Evolutionary conservation across 805 yeast species (phyloP).

Genomic region (Myxozyma nipponensis): DNA sequence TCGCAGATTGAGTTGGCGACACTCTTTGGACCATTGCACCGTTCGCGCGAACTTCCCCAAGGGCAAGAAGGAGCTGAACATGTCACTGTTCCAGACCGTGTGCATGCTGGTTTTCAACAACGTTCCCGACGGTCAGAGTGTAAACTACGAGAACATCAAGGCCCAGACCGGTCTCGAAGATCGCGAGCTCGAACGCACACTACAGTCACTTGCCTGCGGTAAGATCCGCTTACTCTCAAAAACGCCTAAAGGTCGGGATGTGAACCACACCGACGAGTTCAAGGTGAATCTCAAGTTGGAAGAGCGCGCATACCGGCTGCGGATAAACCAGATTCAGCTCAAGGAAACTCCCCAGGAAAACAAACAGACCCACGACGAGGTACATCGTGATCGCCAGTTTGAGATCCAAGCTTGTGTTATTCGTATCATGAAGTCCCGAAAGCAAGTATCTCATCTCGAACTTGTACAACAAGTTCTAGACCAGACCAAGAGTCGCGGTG

Average conservation of each 20-base stretch:
- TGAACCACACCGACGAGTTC: conserved; percentile 29
- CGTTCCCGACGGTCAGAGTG: conserved; percentile 15
- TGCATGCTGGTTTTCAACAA: conserved; percentile 33
- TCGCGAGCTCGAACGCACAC: conserved; percentile 26
- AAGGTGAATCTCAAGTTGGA: conserved; percentile 30
- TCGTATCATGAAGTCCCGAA: conserved; percentile 35
- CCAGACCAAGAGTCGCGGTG: conserved; percentile 34
- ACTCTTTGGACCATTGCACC: conserved; percentile 33
- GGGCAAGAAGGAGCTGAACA: conserved; percentile 35
- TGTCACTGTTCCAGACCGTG: conserved; percentile 33
- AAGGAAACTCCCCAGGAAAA: conserved; percentile 30
- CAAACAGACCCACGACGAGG: conserved; percentile 28
- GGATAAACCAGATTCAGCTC: conserved; percentile 31
- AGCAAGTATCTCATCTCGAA: conserved; percentile 31
- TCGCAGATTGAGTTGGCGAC: conserved; percentile 33
- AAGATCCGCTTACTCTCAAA: conserved; percentile 29
- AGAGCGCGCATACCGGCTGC: conserved; percentile 28
- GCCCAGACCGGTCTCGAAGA: conserved; percentile 27
- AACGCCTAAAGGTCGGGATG: conserved; percentile 25
- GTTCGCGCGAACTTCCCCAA: conserved; percentile 32
- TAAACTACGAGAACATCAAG: conserved; percentile 26
- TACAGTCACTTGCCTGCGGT: conserved; percentile 33
- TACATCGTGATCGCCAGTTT: conserved; percentile 34
- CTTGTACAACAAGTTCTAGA: conserved; percentile 32
- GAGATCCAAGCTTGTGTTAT: conserved; percentile 37